Base-by-base conservation (phyloP, 805 yeast genomes). In the Pichia californica region DNA sequence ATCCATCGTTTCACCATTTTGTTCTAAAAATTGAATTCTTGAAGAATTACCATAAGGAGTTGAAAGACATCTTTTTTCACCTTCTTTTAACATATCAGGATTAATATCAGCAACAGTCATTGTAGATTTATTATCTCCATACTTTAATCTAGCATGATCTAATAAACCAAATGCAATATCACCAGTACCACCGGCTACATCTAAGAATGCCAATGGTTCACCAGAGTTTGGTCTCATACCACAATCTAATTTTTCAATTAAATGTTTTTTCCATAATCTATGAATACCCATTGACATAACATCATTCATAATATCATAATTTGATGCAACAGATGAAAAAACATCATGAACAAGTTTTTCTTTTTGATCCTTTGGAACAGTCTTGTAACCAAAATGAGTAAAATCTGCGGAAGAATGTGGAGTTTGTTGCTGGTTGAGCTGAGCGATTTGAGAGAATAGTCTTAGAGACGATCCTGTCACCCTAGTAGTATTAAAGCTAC, bases 111-210 rank as follows among this genome's bases (percentile, higher is more conserved):
- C 94, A 38, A 93, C 78, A 8, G 89, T 87, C 93, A 93, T 93
- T 21, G 81, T 78, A 28, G 88, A 78, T 48, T 71, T 69, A 31
- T 64, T 72, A 66, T 93, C 99, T 45, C 83, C 81, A 59, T 79
- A 87, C 49, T 79, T 77, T 31, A 70, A 65, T 50, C 82, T 80
- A 9, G 98, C 98, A 64, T 93, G 96, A 56, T 88, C 96, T 49
- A 93, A 70, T 50, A 93, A 73, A 3, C 99, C 94, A 66, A 88
- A 88, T 1, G 99, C 99, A 64, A 93, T 91, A 59, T 93, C 99
- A 37, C 99, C 99, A 10, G 98, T 88, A 20, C 99, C 99, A 47
- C 99, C 99, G 23, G 99, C 99, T 45, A 93, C 98, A 64, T 93
- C 99, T 50, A 93, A 73, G 58, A 93, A 91, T 46, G 81, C 77